Evolutionary conservation across 2,329 filamentous ascomycete species (phyloP), one percentile per base, ranked within the genome.

Genomic region (Fonsecaea monophora): DNA sequence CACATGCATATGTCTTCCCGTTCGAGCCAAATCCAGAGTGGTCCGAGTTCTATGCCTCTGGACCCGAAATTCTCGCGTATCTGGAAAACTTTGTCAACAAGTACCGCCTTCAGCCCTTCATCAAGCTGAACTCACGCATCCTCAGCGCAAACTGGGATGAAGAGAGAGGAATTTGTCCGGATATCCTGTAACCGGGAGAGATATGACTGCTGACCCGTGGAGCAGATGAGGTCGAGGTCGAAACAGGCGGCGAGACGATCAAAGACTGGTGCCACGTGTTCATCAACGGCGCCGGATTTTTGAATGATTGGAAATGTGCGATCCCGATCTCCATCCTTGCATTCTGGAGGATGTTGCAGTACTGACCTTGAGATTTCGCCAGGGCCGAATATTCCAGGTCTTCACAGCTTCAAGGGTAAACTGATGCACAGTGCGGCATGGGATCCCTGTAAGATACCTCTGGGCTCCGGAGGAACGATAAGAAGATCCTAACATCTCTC

Each of bases 391-490:
- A 81, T 85, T 12, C 73, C 75, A 1, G 84, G 84, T 2, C 76
- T 82, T 7, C 76, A 82, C 21, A 73, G 75, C 2, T 86, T 85
- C 71, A 76, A 80, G 60, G 82, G 82, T 1, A 76, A 78, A 57
- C 66, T 83, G 4, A 69, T 82, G 56, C 82, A 84, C 65, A 80
- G 58, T 34, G 58, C 58, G 38, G 38, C 53, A 25, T 61, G 58
- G 58, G 58, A 61, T 34, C 53, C 58, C 9, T 61, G 58, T 61
- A 30, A 15, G 45, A 10, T 48, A 7, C 13, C 30, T 37, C 15
- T 13, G 10, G 13, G 13, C 18, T 1, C 21, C 21, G 21, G 21
- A 21, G 21, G 21, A 21, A 21, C 21, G 21, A 21, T 21, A 21
- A 21, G 21, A 21, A 21, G 21, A 21, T 21, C 45, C 55, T 64